A percentile compares a stretch with the other conserved stretches of the same genome.
Conservation (phyloP, 768 basidiomycete genomes). For the Suillus plorans region DNA sequence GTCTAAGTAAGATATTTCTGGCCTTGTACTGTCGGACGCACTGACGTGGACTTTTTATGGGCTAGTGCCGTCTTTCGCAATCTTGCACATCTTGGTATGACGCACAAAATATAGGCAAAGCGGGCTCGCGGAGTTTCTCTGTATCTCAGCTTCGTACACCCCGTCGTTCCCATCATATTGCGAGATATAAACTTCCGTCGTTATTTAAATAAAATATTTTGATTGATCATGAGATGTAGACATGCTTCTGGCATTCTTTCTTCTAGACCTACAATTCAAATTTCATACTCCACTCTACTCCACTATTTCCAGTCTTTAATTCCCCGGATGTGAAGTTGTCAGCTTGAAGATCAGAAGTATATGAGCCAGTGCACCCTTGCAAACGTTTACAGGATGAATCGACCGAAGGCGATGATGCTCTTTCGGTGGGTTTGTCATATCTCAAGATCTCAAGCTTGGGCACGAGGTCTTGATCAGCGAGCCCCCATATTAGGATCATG, state of each 20-base stretch:
- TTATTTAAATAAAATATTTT: neutral
- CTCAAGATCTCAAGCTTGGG: neutral
- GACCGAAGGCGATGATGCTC: neutral
- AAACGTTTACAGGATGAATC: neutral
- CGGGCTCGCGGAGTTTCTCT: neutral
- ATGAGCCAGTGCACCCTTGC: neutral
- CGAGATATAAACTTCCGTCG: neutral
- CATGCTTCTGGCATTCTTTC: neutral
- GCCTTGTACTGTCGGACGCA: neutral
- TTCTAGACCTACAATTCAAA: neutral
- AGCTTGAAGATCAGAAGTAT: neutral
- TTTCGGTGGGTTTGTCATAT: neutral
- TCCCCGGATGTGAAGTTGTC: neutral
- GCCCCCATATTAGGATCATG: neutral
- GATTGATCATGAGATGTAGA: neutral
- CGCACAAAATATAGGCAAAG: neutral
- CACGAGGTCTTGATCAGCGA: neutral
- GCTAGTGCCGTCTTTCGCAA: neutral
- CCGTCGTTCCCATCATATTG: neutral
- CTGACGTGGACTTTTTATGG: neutral
- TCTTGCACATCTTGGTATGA: neutral
- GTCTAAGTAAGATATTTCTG: slow-evolving; percentile 9
- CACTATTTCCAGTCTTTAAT: neutral
- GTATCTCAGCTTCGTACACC: neutral
- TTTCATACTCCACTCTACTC: neutral